Percentiles rank a stretch among this genome's conserved stretches.
These are phyloP conservation scores for Funneliformis caledonium DNA, from an alignment of 371 early-diverging fungal genomes.

Conservation along the genomic window DNA sequence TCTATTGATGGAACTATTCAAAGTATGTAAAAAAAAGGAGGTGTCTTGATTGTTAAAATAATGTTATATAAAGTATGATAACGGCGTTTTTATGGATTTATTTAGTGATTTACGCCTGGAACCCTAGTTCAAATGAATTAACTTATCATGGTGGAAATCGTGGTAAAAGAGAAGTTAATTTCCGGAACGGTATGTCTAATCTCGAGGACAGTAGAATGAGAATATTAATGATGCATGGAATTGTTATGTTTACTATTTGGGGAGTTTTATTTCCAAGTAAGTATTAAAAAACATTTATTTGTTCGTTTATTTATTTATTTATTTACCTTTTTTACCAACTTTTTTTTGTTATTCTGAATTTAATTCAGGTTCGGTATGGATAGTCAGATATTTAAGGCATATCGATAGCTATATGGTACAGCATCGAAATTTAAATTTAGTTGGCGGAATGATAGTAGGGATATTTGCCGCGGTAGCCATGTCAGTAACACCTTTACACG, in stretches of 20 bases:
- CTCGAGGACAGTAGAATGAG: neutral
- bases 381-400: slow-evolving; percentile 16
- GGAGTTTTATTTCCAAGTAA: slow-evolving; percentile 18
- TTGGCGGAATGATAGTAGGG: neutral
- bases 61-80: neutral
- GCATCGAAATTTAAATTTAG: slow-evolving; percentile 2
- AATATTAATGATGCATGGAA: slow-evolving; percentile 3
- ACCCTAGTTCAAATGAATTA: slow-evolving; percentile 2
- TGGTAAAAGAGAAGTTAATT: neutral
- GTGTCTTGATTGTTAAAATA: too few relatives aligned
- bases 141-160: slow-evolving; percentile 27
- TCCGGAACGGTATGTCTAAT: neutral
- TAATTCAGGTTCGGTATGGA: neutral
- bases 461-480: slow-evolving; percentile 1
- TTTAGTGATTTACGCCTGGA: slow-evolving; percentile 21
- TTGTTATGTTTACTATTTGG: slow-evolving; percentile 19
- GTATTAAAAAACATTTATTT: neutral
- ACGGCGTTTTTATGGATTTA: too few relatives aligned
- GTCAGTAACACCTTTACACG: neutral
- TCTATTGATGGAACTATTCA: neutral
- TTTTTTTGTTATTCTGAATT: neutral
- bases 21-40: neutral
- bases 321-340: neutral
- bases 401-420: neutral
- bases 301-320: neutral